Conservation (phyloP, 2,329 filamentous ascomycete genomes). For the Arthroderma sp. region DNA sequence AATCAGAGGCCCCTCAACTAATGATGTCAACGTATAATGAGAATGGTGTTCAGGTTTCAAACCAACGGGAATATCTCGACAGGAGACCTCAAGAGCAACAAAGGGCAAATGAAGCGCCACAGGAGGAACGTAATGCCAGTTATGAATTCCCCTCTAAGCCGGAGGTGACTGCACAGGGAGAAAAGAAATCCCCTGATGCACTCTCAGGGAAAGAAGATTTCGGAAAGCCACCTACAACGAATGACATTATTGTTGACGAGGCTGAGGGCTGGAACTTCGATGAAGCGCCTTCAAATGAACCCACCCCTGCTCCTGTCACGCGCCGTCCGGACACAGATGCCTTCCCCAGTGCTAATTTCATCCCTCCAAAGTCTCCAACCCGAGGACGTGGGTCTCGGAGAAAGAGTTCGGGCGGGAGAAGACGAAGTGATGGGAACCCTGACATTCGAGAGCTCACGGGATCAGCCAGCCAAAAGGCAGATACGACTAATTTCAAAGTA, state of each 20-base stretch:
- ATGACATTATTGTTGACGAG: slow-evolving; percentile 33
- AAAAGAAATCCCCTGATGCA: slow-evolving; percentile 30
- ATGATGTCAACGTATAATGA: slow-evolving; percentile 37
- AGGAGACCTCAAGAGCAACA: slow-evolving; percentile 31
- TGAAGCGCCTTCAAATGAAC: slow-evolving; percentile 50
- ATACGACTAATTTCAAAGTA: slow-evolving; percentile 75
- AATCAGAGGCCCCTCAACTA: slow-evolving; percentile 48
- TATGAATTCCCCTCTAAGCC: slow-evolving; percentile 4
- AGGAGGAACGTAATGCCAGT: slow-evolving; percentile 24
- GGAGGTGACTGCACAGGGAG: neutral
- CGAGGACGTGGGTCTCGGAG: slow-evolving; percentile 56
- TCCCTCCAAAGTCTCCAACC: slow-evolving; percentile 67
- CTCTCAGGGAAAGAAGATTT: slow-evolving; percentile 32
- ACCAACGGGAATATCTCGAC: slow-evolving; percentile 32
- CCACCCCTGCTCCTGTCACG: slow-evolving; percentile 34
- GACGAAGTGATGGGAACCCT: slow-evolving; percentile 49
- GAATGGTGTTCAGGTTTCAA: slow-evolving; percentile 20
- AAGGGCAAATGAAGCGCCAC: slow-evolving; percentile 42
- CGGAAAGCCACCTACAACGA: neutral
- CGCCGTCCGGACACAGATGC: slow-evolving; percentile 71
- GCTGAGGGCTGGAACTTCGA: slow-evolving; percentile 88
- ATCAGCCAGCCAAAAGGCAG: slow-evolving; percentile 41
- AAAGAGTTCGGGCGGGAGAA: slow-evolving; percentile 65
- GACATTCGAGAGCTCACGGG: slow-evolving; percentile 45
- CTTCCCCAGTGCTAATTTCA: slow-evolving; percentile 70